phyloP scores from a whole-genome alignment of 2,329 filamentous ascomycete species.

The Fonsecaea pedrosoi region DNA sequence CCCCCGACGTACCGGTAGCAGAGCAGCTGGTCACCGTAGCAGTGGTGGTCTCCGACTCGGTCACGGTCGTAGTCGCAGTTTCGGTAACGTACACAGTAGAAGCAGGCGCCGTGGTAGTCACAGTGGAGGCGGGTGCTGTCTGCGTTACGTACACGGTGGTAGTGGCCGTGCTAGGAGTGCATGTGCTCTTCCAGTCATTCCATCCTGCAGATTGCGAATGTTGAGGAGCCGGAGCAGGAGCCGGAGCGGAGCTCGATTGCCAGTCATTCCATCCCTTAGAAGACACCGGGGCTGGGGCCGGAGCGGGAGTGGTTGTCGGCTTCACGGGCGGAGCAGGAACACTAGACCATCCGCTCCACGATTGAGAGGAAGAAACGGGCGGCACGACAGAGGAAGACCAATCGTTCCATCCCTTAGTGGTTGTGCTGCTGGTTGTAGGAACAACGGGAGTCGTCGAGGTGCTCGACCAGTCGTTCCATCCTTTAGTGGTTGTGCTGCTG shows the following conservation, averaged over 20 bases:
- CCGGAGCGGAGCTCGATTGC: background rate
- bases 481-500: background rate
- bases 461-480: constrained; percentile 13
- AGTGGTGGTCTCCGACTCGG: constrained; percentile 5
- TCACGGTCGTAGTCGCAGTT: constrained; percentile 8
- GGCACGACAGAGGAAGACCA: constrained; percentile 4
- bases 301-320: background rate
- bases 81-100: constrained; percentile 18
- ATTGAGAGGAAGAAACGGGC: background rate
- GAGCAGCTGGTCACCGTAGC: constrained; percentile 10
- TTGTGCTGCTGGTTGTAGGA: no score
- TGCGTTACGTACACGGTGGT: constrained; percentile 17
- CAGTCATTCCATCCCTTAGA: constrained; percentile 13
- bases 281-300: constrained; percentile 1
- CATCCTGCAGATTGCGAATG: constrained; percentile 10
- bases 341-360: background rate
- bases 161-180: constrained; percentile 9
- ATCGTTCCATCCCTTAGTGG: no score
- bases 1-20: background rate
- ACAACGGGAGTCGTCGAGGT: background rate
- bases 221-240: background rate
- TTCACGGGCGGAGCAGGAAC: background rate
- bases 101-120: constrained; percentile 8
- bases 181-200: constrained; percentile 18
- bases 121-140: background rate